These are phyloP conservation scores for Myotisia sp. DNA, from an alignment of 2,329 filamentous ascomycete species.

Conservation along the genomic window DNA sequence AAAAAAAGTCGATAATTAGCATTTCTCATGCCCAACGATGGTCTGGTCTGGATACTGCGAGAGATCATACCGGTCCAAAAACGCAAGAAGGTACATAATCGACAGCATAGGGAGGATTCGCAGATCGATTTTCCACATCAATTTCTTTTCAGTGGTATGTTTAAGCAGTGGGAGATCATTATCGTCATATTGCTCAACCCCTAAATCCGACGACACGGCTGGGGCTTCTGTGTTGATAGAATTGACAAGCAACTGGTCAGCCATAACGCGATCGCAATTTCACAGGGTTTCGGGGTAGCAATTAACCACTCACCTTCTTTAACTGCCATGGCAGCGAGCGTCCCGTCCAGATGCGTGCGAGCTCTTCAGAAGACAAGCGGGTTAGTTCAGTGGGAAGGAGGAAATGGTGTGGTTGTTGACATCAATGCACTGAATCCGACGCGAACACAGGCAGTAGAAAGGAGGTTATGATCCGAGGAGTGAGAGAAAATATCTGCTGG, in stretches of 20 bases:
- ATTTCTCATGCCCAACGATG: conserved; percentile 2
- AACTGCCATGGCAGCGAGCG: too few relatives aligned
- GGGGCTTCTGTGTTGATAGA: not conserved
- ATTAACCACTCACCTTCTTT: conserved; percentile 7
- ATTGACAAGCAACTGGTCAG: too few relatives aligned
- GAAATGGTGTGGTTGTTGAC: too few relatives aligned
- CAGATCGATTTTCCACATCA: conserved; percentile 57
- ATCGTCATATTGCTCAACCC: conserved; percentile 4
- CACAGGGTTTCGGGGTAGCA: too few relatives aligned
- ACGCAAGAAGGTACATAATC: conserved; percentile 56
- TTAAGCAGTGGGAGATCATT: conserved; percentile 14
- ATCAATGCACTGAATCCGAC: too few relatives aligned
- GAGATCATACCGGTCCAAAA: conserved; percentile 39
- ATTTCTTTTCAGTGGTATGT: conserved; percentile 40
- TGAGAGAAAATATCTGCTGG: too few relatives aligned
- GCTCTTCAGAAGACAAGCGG: too few relatives aligned
- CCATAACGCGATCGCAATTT: too few relatives aligned
- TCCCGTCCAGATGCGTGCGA: too few relatives aligned
- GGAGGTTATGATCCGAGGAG: too few relatives aligned
- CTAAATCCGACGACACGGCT: conserved; percentile 6
- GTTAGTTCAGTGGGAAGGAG: too few relatives aligned
- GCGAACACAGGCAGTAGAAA: too few relatives aligned
- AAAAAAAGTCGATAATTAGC: conserved; percentile 7
- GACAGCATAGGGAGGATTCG: conserved; percentile 59
- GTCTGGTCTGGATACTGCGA: not conserved